A percentile compares a stretch with the other conserved stretches of the same genome.
Conservation (phyloP, 331 rosid genomes). For the Malus hybrid region DNA sequence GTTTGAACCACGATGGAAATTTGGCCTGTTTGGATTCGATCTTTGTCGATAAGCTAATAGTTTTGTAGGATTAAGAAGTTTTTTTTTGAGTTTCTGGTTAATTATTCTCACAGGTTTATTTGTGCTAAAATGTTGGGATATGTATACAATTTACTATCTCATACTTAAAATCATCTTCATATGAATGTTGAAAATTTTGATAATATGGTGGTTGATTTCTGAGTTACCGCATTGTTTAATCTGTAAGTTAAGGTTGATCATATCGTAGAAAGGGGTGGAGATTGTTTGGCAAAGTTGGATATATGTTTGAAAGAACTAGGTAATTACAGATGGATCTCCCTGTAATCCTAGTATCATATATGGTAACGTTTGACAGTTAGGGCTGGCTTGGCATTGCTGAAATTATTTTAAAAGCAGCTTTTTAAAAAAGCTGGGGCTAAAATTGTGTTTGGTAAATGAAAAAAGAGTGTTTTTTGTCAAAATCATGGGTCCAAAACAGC, state of each 20-base stretch:
- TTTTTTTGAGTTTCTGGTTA: neutral
- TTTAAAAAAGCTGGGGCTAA: no score
- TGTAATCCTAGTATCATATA: neutral
- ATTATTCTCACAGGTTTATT: neutral
- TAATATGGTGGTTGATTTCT: neutral
- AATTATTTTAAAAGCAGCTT: no score
- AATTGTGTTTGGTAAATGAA: no score
- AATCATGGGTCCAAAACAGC: no score
- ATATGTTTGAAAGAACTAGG: neutral
- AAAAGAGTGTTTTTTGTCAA: no score
- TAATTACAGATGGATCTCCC: neutral
- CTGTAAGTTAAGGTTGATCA: neutral
- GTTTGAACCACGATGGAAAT: neutral
- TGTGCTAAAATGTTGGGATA: neutral
- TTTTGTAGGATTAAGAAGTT: neutral
- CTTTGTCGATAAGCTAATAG: neutral
- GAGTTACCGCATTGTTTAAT: neutral
- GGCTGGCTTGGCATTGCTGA: no score
- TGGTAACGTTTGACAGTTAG: neutral
- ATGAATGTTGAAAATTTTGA: neutral
- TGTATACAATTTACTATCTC: neutral
- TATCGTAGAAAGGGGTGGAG: neutral
- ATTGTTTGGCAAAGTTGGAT: neutral
- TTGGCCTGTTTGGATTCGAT: neutral
- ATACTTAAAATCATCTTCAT: neutral